Base-by-base conservation (phyloP, 352 stramenopile genomes). In the Lagenidium sp. region DNA sequence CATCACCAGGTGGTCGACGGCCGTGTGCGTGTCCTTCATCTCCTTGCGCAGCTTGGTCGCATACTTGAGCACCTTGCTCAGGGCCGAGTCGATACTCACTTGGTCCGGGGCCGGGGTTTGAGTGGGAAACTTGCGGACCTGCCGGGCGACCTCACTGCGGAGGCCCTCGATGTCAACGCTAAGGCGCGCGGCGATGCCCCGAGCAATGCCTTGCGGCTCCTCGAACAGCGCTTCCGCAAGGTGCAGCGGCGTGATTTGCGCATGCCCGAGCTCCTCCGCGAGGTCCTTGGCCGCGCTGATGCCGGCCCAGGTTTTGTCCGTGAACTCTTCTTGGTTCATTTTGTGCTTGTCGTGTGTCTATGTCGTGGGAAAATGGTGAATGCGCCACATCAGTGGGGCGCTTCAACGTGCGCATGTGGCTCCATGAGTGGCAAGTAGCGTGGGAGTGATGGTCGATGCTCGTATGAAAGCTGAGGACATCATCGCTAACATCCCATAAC, bases 31-130 rank as follows among this genome's bases (percentile, higher is more conserved):
- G 51, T 94, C 84, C 35, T 85, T 80, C 30, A 70, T 61, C 42
- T 93, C 81, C 50, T 89, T 92, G 34, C 73, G 63, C 53, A 86
- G 63, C 52, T 91, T 87, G 53, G 68, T 53, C 8, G 82, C 84
- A 39, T 85, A 78, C 47, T 91, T 91, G 22, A 95, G 50, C 45
- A 94, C 63, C 53, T 89, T 87, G 35, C 60, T 66, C 23, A 92
- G 53, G 19, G 63, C 70, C 30, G 73, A 86, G 52, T 87, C 80
- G 7, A 66, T 52, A 10, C 55, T 49, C 10, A 86, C 58, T 8
- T 57, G 63, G 36, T 91, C 74, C 0, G 84, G 84, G 24, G 82
- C 55, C 0, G 84, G 84, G 6, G 60, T 68, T 59, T 95, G 84
- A 45, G 59, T 63, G 4, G 82, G 82, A 39, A 91, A 44, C 41